Conservation (phyloP, 352 stramenopile genomes). For the Phytopythium vexans region DNA sequence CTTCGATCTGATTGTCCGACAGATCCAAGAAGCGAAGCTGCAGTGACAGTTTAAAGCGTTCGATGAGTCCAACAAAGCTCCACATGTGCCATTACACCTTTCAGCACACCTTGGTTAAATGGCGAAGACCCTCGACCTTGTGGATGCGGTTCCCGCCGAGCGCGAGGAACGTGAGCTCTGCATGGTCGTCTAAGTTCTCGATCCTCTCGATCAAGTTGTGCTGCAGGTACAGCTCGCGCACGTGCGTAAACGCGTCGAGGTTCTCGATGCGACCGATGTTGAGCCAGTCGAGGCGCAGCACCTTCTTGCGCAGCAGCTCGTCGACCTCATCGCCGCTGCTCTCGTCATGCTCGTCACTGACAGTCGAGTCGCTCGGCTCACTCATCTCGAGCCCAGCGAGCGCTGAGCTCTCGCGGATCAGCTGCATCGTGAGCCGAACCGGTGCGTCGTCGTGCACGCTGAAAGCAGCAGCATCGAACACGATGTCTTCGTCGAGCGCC, state of each 20-base stretch:
- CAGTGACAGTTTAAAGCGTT: neutral
- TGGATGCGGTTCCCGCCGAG: conserved; percentile 65
- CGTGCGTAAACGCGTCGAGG: conserved; percentile 66
- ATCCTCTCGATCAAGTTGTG: conserved; percentile 67
- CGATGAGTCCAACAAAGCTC: neutral
- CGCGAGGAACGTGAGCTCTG: conserved; percentile 54
- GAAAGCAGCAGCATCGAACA: conserved; percentile 28
- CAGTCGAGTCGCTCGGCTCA: no score
- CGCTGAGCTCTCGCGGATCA: conserved; percentile 49
- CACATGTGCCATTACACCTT: conserved; percentile 7
- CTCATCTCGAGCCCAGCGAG: no score
- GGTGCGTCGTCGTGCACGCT: conserved; percentile 29
- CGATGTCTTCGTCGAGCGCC: conserved; percentile 50
- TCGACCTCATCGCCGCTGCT: conserved; percentile 27
- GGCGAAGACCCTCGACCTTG: conserved; percentile 51
- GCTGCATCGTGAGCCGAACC: conserved; percentile 53
- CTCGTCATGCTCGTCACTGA: conserved; percentile 7
- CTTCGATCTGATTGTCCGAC: conserved; percentile 69
- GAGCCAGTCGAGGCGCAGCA: conserved; percentile 69
- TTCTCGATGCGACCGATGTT: conserved; percentile 73
- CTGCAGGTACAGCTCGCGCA: conserved; percentile 76
- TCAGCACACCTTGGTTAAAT: conserved; percentile 40
- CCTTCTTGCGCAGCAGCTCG: conserved; percentile 46
- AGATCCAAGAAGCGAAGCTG: conserved; percentile 78
- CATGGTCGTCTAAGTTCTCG: conserved; percentile 60